Conservation (phyloP, 2,329 filamentous ascomycete genomes). For the Fusarium sulawesiense region DNA sequence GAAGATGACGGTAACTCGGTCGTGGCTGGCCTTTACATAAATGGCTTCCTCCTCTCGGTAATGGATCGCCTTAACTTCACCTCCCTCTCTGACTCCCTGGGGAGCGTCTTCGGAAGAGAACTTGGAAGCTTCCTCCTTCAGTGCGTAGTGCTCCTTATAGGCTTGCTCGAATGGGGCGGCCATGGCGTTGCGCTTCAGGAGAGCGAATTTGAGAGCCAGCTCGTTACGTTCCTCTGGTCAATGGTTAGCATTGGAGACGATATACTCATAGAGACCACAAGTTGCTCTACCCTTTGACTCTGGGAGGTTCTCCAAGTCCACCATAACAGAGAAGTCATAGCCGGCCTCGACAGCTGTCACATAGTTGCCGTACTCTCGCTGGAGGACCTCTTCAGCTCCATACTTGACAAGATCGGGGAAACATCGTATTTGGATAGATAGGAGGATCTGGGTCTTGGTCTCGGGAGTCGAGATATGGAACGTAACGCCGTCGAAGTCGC, state of each 20-base stretch:
- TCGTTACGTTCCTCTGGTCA: slow-evolving; percentile 82
- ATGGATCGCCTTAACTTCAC: slow-evolving; percentile 94
- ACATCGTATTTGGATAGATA: slow-evolving; percentile 96
- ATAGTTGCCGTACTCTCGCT: slow-evolving; percentile 94
- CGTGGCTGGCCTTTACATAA: slow-evolving; percentile 97
- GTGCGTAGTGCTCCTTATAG: slow-evolving; percentile 88
- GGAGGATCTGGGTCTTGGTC: slow-evolving; percentile 90
- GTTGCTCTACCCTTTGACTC: slow-evolving; percentile 73
- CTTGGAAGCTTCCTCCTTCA: slow-evolving; percentile 89
- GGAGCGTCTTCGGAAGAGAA: slow-evolving; percentile 95
- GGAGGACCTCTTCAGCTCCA: slow-evolving; percentile 89
- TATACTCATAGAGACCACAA: not conserved
- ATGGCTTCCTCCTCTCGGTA: slow-evolving; percentile 99
- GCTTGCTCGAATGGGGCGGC: slow-evolving; percentile 97
- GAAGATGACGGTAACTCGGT: slow-evolving; percentile 98
- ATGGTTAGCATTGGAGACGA: slow-evolving; percentile 24
- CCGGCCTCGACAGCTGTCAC: slow-evolving; percentile 88
- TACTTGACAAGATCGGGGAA: slow-evolving; percentile 92
- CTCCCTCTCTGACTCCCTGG: slow-evolving; percentile 88
- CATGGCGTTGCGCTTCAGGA: slow-evolving; percentile 98
- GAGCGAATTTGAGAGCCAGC: slow-evolving; percentile 84
- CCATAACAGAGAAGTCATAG: slow-evolving; percentile 93
- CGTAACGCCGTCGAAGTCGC: slow-evolving; percentile 98
- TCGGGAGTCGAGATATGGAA: slow-evolving; percentile 99
- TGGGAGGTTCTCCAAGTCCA: slow-evolving; percentile 90